Base-by-base conservation (phyloP, 345 rosid genomes). In the Eucalyptus marginata region DNA sequence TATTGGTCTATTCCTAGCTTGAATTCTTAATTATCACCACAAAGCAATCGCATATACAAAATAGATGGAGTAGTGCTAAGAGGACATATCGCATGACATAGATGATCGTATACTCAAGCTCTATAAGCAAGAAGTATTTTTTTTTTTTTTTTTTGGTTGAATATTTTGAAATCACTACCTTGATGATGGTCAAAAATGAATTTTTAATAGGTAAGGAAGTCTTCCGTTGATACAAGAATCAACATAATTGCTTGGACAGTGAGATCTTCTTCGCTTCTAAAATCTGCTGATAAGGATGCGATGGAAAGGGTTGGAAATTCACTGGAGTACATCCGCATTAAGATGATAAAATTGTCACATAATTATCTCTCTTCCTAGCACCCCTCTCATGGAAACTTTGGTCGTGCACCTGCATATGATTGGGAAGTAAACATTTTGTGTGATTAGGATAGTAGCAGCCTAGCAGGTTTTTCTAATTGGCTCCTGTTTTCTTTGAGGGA, bases 51-150 rank as follows among this genome's bases (percentile, higher is more conserved):
- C 25, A 3, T 71, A 18, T 71, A 33, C 25, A 71, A 71, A 33
- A 71, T 9, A 71, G 25, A 33, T 8, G 12, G 44, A 71, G 44
- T 8, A 71, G 13, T 15, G 25, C 0, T 71, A 9, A 0, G 4
- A 71, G 13, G 44, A 33, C 2, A 13, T 71, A 18, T 68, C 2
- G 0, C 13, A 9, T 71, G 25, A 33, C 44, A 18, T 71, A 33
- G 40, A 33, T 10, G 20, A 33, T 71, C 6, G 2, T 5, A 17
- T 9, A 17, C 25, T 68, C 80, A 68, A 31, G 8, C 10, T 64
- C 10, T 7, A 64, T 7, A 6, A n/a, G 36, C 10, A 31, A 16
- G 0, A 66, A 0, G 40, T 31, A 6, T 7, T 15, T 31, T 31
- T 1, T 58, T 66, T 29, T 15, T 17, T 52, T 51, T 51, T 51